phyloP scores from a whole-genome alignment of 2,329 filamentous ascomycete species.

The Nannizziopsis arthrosporioides region DNA sequence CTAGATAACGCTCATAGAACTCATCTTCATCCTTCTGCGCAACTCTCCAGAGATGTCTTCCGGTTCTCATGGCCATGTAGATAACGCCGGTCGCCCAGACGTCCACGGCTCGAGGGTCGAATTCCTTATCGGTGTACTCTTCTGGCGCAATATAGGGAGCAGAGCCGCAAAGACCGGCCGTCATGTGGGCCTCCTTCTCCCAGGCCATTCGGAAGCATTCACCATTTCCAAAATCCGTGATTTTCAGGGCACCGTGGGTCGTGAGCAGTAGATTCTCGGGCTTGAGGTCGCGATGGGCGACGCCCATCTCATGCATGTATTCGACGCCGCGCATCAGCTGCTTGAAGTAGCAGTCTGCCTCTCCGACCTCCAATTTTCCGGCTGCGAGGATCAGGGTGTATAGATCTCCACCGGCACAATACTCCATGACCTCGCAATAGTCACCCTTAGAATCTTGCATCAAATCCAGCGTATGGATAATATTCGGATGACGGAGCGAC shows the following conservation, averaged over 20 bases:
- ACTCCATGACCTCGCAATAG: conserved; percentile 99
- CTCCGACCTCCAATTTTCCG: conserved; percentile 73
- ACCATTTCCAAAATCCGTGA: conserved; percentile 96
- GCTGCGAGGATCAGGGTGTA: conserved; percentile 87
- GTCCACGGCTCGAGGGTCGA: conserved; percentile 93
- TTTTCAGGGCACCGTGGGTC: conserved; percentile 84
- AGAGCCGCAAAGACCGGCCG: conserved; percentile 87
- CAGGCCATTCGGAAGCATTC: conserved; percentile 99
- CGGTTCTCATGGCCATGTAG: conserved; percentile 99
- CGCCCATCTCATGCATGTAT: conserved; percentile 99
- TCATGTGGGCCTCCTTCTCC: conserved; percentile 98
- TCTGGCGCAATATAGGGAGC: conserved; percentile 96
- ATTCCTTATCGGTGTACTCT: conserved; percentile 89
- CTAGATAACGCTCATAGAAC: conserved; percentile 88
- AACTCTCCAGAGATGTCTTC: conserved; percentile 90
- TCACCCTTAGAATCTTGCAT: conserved; percentile 93
- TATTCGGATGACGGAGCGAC: conserved; percentile 88
- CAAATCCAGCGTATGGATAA: conserved; percentile 93
- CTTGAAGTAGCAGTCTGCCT: conserved; percentile 98
- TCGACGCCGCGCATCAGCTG: conserved; percentile 98
- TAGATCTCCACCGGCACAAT: conserved; percentile 88
- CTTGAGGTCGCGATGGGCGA: conserved; percentile 91
- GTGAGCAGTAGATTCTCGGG: conserved; percentile 93
- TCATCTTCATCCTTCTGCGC: conserved; percentile 95
- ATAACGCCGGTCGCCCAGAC: conserved; percentile 98